These are phyloP conservation scores for Escovopsis sp. DNA, from an alignment of 2,329 filamentous ascomycete species.

Conservation along the genomic window DNA sequence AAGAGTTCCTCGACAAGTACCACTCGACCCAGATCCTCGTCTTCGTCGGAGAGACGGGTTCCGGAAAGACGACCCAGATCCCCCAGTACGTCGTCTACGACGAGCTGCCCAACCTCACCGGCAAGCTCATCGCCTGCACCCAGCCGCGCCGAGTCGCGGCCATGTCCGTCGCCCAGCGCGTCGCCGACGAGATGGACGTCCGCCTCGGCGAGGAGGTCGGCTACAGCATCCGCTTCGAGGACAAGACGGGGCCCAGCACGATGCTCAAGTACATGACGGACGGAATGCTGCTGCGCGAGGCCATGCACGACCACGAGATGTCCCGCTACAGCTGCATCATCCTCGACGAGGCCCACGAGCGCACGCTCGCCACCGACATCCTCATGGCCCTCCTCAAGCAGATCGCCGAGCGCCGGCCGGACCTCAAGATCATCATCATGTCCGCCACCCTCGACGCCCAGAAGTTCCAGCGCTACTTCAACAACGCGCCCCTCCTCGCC, in stretches of 20 bases:
- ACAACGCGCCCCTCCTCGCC: constrained; percentile 80
- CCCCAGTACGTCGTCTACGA: constrained; percentile 97
- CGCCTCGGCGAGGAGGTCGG: constrained; percentile 86
- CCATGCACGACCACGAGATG: constrained; percentile 89
- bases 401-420: constrained; percentile 63
- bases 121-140: constrained; percentile 91
- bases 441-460: constrained; percentile 94
- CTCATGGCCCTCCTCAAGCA: constrained; percentile 94
- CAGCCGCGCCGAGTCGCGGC: constrained; percentile 95
- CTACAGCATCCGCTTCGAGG: constrained; percentile 98
- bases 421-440: constrained; percentile 98
- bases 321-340: constrained; percentile 94
- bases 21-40: constrained; percentile 92
- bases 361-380: constrained; percentile 93
- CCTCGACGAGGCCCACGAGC: constrained; percentile 95
- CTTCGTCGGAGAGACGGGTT: constrained; percentile 98
- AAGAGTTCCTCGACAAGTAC: constrained; percentile 88
- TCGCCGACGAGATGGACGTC: constrained; percentile 93
- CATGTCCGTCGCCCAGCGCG: constrained; percentile 97
- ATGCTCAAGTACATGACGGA: constrained; percentile 99
- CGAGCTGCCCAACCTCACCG: constrained; percentile 72
- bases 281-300: constrained; percentile 92
- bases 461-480: constrained; percentile 97
- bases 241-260: constrained; percentile 77
- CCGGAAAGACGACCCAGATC: constrained; percentile 97